phyloP scores from a whole-genome alignment of 345 rosid species.

The Gossypium longicalyx region DNA sequence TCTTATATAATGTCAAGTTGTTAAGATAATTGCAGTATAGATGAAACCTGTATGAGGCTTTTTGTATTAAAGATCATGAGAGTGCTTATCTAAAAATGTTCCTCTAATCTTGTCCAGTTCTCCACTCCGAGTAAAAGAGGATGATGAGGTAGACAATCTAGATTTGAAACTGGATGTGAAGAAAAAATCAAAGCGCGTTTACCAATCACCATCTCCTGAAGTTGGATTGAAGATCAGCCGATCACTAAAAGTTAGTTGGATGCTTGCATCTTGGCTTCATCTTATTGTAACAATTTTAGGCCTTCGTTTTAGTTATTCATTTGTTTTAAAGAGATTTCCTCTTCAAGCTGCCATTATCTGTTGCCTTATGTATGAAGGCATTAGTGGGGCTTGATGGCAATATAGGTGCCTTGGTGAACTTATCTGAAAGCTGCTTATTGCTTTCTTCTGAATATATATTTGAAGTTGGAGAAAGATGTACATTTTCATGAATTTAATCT shows the following conservation, averaged over 20 bases:
- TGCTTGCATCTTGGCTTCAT: conserved; percentile 13
- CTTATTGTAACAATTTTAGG: neutral
- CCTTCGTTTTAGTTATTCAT: neutral
- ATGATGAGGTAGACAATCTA: conserved; percentile 75
- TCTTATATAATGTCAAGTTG: neutral
- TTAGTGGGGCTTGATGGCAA: conserved; percentile 3
- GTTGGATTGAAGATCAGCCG: conserved; percentile 80
- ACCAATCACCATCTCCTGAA: conserved; percentile 72
- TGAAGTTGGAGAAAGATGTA: neutral
- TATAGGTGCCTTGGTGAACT: neutral
- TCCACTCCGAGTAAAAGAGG: conserved; percentile 70
- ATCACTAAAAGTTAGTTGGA: conserved; percentile 60
- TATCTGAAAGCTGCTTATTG: neutral
- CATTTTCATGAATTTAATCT: conserved; percentile 29
- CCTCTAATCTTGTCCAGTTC: conserved; percentile 39
- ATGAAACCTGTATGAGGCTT: neutral
- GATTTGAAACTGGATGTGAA: conserved; percentile 54
- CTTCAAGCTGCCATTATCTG: neutral
- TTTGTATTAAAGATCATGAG: neutral
- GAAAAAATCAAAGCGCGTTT: conserved; percentile 63
- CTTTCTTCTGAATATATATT: neutral
- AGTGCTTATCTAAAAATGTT: neutral
- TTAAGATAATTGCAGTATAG: neutral
- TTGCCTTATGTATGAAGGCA: neutral
- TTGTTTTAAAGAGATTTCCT: neutral